Evolutionary conservation across 179 eudicot genomes (phyloP).

Genomic region (Heliamphora pulchella): DNA sequence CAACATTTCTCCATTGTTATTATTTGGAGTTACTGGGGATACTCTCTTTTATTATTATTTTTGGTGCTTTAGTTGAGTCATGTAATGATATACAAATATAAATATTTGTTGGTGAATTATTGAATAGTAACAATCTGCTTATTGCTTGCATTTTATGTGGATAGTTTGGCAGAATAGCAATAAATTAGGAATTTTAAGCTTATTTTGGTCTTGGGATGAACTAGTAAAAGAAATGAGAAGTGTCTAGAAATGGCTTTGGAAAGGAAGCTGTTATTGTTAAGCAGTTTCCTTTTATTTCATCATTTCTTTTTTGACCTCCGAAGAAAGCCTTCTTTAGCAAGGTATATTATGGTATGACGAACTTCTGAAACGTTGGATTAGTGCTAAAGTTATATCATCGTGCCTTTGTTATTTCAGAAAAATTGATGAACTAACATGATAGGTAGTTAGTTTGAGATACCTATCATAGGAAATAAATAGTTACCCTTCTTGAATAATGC

Average conservation of each 20-base stretch:
- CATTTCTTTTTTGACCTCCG: background rate
- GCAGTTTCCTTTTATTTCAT: background rate
- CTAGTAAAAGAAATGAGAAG: background rate
- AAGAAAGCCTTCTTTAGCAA: background rate
- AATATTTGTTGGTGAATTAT: slow-evolving; percentile 3
- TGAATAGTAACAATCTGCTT: background rate
- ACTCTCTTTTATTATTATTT: background rate
- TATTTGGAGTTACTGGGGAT: background rate
- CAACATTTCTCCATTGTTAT: background rate
- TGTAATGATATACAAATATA: background rate
- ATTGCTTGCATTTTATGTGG: slow-evolving; percentile 1
- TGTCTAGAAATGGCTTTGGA: background rate
- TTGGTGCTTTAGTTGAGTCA: background rate
- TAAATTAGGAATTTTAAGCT: slow-evolving; percentile 4
- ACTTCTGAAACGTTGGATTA: background rate
- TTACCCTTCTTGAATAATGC: background rate
- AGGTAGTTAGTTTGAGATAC: background rate
- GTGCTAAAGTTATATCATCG: background rate
- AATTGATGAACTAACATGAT: background rate
- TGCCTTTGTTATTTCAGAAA: background rate
- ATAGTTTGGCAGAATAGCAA: background rate
- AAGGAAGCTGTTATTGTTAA: background rate
- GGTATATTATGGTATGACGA: background rate
- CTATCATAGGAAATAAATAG: background rate
- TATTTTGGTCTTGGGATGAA: background rate